Evolutionary conservation across 768 basidiomycete species (phyloP).

Genomic region (Galerina marginata): DNA sequence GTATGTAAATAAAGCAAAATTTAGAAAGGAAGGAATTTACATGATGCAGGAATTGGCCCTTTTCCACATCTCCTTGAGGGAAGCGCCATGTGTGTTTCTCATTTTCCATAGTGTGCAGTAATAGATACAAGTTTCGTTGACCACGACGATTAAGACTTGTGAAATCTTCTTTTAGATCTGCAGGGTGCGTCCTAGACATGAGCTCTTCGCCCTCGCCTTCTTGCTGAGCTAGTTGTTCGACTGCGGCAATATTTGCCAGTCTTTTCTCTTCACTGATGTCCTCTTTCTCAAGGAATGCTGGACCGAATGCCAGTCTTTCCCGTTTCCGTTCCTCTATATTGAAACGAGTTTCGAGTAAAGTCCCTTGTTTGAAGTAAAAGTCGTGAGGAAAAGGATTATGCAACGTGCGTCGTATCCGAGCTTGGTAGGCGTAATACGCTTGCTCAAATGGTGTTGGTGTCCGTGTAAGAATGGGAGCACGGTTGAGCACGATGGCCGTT

Average conservation of each 20-base stretch:
- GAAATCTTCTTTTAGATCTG: constrained; percentile 64
- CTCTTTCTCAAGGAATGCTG: constrained; percentile 54
- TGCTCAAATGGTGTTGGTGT: constrained; percentile 75
- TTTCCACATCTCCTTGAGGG: constrained; percentile 68
- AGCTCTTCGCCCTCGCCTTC: constrained; percentile 69
- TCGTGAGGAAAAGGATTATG: constrained; percentile 88
- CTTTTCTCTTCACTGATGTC: constrained; percentile 50
- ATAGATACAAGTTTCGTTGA: constrained; percentile 87
- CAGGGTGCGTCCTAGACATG: constrained; percentile 62
- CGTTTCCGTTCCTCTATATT: constrained; percentile 74
- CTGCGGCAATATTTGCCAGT: constrained; percentile 60
- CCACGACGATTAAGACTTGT: constrained; percentile 83
- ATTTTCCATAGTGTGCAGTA: constrained; percentile 60
- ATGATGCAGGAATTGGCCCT: constrained; percentile 78
- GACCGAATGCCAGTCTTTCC: constrained; percentile 78
- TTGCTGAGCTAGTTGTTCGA: constrained; percentile 60
- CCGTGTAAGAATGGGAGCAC: constrained; percentile 76
- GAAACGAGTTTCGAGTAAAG: constrained; percentile 82
- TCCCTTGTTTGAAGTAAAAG: constrained; percentile 94
- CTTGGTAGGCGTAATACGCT: constrained; percentile 85
- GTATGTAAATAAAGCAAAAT: background rate
- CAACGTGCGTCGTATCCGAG: constrained; percentile 81
- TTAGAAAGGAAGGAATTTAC: constrained; percentile 37
- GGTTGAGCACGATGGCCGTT: constrained; percentile 77
- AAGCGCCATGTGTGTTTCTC: constrained; percentile 77